Base-by-base conservation (phyloP, 768 basidiomycete genomes). In the Suillus occidentalis region DNA sequence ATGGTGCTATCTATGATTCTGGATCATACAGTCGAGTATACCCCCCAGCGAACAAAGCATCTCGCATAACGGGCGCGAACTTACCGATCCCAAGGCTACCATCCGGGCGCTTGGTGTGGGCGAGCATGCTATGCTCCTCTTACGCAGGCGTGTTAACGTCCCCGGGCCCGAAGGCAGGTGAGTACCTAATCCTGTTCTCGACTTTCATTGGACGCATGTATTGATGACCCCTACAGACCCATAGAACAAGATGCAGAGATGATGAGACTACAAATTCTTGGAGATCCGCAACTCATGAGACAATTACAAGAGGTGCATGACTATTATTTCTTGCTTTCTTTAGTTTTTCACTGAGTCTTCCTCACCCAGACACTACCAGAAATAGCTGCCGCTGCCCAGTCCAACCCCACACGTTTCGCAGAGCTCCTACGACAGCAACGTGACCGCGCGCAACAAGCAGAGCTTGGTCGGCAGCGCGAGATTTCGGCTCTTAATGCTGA, bases 221-320 rank as follows among this genome's bases (percentile, higher is more conserved):
- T 22, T 28, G 28, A 64, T 45, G n/a, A 1, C 6, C 7, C 43
- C 9, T 16, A 57, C 68, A 94, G 93, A 70, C 75, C 86, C 18
- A 80, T 85, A n/a, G 86, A 89, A 69, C 90, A 89, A 66, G 94
- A 97, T 69, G 79, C 91, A 36, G 97, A 99, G 77, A 91, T 89
- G 86, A 93, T 95, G 88, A 85, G 97, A 18, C 78, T 96, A 31
- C 94, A 95, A 69, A 73, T 97, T 18, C 80, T 99, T 14, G 94
- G 95, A 4, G 86, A 98, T 77, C 95, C 95, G 5, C 70, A 80
- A 0, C 77, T 97, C 56, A 90, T 98, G 90, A 75, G 79, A 16
- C 85, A 92, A 72, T 72, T 99, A 22, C 86, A 83, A 65, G 77
- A 84, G 69, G 95, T 92, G 61, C 68, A 85, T 77, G 22, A 18